A percentile compares a stretch with the other conserved stretches of the same genome.
phyloP scores from a whole-genome alignment of 1,139 yeast species.

The Tardiomyces blankii region DNA sequence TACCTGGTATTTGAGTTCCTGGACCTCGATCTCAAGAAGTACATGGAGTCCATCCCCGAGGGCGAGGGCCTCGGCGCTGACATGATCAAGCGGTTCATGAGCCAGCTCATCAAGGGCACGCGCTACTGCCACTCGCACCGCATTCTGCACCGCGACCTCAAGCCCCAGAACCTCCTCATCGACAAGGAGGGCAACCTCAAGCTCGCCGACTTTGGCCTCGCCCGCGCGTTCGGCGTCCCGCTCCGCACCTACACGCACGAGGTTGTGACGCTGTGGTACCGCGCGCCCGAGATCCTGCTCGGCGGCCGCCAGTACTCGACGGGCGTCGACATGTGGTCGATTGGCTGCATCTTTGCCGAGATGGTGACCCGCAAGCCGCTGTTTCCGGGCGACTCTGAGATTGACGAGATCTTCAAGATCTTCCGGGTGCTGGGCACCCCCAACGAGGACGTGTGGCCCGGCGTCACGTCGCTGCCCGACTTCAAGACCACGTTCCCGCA shows the following conservation, averaged over 20 bases:
- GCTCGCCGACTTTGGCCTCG: conserved; percentile 94
- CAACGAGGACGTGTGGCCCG: conserved; percentile 91
- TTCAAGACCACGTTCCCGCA: conserved; percentile 94
- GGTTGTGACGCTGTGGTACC: conserved; percentile 95
- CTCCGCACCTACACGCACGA: conserved; percentile 94
- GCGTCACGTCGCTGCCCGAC: conserved; percentile 86
- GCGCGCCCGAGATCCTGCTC: conserved; percentile 90
- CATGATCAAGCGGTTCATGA: conserved; percentile 88
- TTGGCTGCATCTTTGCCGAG: conserved; percentile 97
- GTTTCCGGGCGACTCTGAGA: conserved; percentile 96
- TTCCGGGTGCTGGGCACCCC: conserved; percentile 94
- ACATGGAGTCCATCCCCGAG: conserved; percentile 92
- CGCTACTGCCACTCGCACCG: conserved; percentile 94
- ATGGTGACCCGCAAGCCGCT: conserved; percentile 94
- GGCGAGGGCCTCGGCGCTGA: conserved; percentile 84
- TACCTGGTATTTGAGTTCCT: conserved; percentile 89
- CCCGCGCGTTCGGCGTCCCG: conserved; percentile 96
- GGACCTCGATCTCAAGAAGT: conserved; percentile 88
- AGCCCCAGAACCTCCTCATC: conserved; percentile 90
- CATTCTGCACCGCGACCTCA: conserved; percentile 88
- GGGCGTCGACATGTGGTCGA: conserved; percentile 98
- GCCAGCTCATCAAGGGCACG: conserved; percentile 85
- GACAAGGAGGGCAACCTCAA: conserved; percentile 93
- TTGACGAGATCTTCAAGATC: conserved; percentile 92
- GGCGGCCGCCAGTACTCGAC: conserved; percentile 98